A percentile compares a stretch with the other conserved stretches of the same genome.
Evolutionary conservation across 345 rosid species (phyloP).

Genomic region (Mangifera indica): DNA sequence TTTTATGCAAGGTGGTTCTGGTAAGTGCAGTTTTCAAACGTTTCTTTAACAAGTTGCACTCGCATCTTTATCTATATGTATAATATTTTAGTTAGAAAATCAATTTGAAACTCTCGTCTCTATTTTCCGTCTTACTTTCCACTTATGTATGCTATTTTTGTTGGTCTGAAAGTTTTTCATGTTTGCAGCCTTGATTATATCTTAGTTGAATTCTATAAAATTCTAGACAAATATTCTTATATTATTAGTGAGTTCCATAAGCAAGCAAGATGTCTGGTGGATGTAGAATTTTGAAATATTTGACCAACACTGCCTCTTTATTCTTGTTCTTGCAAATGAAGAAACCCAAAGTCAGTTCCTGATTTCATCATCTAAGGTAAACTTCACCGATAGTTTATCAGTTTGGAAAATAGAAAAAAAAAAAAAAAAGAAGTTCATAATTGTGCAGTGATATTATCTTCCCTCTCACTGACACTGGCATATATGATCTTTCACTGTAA

Average conservation of each 20-base stretch:
- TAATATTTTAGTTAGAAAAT: neutral
- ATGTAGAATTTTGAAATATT: neutral
- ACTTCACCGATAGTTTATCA: neutral
- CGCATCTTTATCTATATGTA: neutral
- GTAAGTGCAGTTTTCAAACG: conserved; percentile 30
- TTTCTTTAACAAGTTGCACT: neutral
- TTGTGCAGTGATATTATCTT: neutral
- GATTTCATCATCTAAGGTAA: neutral
- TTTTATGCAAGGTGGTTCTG: conserved; percentile 65
- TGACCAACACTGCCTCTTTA: neutral
- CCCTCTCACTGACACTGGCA: neutral
- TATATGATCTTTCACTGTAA: neutral
- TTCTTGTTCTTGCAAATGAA: neutral
- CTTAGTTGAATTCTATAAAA: neutral
- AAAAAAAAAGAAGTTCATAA: neutral
- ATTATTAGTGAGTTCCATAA: neutral
- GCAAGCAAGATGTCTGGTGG: neutral
- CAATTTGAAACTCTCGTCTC: neutral
- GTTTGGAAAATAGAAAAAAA: neutral
- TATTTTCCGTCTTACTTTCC: neutral
- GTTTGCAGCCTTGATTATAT: neutral
- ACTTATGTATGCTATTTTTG: neutral
- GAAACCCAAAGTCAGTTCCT: neutral
- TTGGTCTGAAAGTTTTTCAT: neutral
- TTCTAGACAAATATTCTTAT: neutral